Evolutionary conservation across 2,329 filamentous ascomycete genomes (phyloP).

Genomic region (Albophoma yamanashiensis): DNA sequence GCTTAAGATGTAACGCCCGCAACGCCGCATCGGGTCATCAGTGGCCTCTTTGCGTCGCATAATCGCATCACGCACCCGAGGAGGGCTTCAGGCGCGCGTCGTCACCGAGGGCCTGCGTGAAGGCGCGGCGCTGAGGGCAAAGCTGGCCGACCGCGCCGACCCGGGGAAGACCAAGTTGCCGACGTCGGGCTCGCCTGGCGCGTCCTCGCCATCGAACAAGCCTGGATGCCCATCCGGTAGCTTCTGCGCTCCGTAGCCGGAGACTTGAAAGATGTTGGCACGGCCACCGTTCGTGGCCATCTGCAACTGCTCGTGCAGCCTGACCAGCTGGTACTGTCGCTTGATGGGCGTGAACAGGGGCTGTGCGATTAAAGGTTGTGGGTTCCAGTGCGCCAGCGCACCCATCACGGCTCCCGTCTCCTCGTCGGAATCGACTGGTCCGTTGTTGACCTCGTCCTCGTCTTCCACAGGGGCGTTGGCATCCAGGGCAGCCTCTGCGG

Average conservation of each 20-base stretch:
- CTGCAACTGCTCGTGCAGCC: slow-evolving; percentile 54
- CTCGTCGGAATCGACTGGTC: slow-evolving; percentile 86
- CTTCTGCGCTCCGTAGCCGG: slow-evolving; percentile 44
- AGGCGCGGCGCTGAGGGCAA: slow-evolving; percentile 28
- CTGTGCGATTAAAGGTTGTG: slow-evolving; percentile 65
- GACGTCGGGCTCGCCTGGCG: slow-evolving; percentile 45
- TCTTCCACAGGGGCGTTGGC: slow-evolving; percentile 86
- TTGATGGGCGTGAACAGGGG: slow-evolving; percentile 50
- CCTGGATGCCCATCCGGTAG: slow-evolving; percentile 39
- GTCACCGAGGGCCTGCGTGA: slow-evolving; percentile 36
- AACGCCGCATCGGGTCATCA: background rate
- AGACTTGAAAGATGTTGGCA: slow-evolving; percentile 54
- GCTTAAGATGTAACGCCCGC: background rate
- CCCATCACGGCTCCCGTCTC: slow-evolving; percentile 85
- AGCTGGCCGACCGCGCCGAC: slow-evolving; percentile 32
- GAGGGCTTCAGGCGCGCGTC: slow-evolving; percentile 28
- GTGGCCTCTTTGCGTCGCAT: background rate
- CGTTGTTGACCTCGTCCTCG: slow-evolving; percentile 68
- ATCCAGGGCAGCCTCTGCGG: slow-evolving; percentile 79
- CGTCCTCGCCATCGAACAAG: slow-evolving; percentile 39
- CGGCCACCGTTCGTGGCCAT: slow-evolving; percentile 56
- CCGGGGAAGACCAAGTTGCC: slow-evolving; percentile 25
- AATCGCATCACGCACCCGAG: background rate
- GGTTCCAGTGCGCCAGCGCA: slow-evolving; percentile 64
- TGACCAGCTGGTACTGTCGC: slow-evolving; percentile 50